Evolutionary conservation across 805 yeast genomes (phyloP), one percentile per base, ranked within the genome.

Genomic region (Nakazawaea ambrosiae): DNA sequence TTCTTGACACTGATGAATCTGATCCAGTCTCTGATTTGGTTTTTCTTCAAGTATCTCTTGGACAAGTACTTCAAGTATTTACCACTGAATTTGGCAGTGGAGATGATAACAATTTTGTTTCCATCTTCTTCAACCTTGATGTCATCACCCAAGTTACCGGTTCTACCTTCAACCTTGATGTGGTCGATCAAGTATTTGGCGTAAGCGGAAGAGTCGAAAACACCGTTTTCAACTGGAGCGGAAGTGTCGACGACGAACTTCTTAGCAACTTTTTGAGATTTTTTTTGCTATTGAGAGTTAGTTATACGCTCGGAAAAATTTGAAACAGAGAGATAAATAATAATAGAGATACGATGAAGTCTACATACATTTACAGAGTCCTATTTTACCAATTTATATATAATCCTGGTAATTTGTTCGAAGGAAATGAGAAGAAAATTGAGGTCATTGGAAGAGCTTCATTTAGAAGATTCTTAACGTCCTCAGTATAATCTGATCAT

Each of bases 21-120:
- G 73, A 90, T 89, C 97, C 97, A 90, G 79, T 92, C 97, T 80
- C 97, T 88, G 78, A 90, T 85, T 75, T 86, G 95, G 90, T 89
- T 87, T 86, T 92, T 92, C 95, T 90, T 94, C 74, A 92, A 86
- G 92, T 86, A 92, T 80, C 95, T 90, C 88, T 92, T 94, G 64
- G 97, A 86, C 68, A 92, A 78, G 94, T 92, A 92, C 80, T 94
- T 92, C 70, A 90, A 82, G 95, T 92, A 92, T 78, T 94, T 90
- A 75, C 98, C 99, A 56, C 97, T 89, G 92, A 92, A 90, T 75
- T 87, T 82, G 71, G 95, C 71, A 71, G 82, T 79, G 54, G 97
- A 75, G 53, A 75, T 78, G 65, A 88, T 85, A 63, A 92, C 87
- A 65, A 85, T 78, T 75, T 82, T 81, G 77, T 79, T 73, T 64